These are phyloP conservation scores for Vitis riparia DNA, from an alignment of 164 flowering plant genomes.

Conservation along the genomic window DNA sequence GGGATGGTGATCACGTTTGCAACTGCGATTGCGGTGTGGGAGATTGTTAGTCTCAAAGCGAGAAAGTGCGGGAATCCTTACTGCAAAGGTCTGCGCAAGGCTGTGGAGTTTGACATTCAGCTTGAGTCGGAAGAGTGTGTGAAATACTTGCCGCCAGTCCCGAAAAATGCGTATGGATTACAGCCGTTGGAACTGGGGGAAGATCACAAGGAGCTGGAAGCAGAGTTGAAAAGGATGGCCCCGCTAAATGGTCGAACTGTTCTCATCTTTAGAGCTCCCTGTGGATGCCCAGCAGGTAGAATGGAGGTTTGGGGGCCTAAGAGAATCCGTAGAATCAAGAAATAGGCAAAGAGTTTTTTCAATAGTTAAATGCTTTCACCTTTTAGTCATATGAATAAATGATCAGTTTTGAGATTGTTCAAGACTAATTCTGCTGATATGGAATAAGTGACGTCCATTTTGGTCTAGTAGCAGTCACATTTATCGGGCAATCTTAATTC, in stretches of 20 bases:
- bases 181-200: slow-evolving; percentile 42
- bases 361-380: too few species aligned
- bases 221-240: slow-evolving; percentile 62
- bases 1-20: slow-evolving; percentile 30
- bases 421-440: too few species aligned
- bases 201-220: slow-evolving; percentile 58
- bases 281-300: slow-evolving; percentile 60
- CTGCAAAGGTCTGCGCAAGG: slow-evolving; percentile 58
- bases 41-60: slow-evolving; percentile 27
- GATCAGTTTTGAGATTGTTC: too few species aligned
- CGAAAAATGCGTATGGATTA: slow-evolving; percentile 24
- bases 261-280: slow-evolving; percentile 55
- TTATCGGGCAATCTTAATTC: too few species aligned
- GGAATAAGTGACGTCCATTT: too few species aligned
- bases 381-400: too few species aligned
- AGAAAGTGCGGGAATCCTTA: slow-evolving; percentile 51
- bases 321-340: slow-evolving; percentile 48
- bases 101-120: slow-evolving; percentile 64
- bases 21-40: slow-evolving; percentile 34
- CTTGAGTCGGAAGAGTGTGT: slow-evolving; percentile 63
- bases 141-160: slow-evolving; percentile 34
- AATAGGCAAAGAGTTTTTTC: slow-evolving; percentile 20
- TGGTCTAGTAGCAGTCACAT: too few species aligned
- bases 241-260: slow-evolving; percentile 64
- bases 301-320: slow-evolving; percentile 71